Evolutionary conservation across 495 filamentous ascomycete genomes (phyloP), one percentile per base, ranked within the genome.

Genomic region (Neurospora cerealis): DNA sequence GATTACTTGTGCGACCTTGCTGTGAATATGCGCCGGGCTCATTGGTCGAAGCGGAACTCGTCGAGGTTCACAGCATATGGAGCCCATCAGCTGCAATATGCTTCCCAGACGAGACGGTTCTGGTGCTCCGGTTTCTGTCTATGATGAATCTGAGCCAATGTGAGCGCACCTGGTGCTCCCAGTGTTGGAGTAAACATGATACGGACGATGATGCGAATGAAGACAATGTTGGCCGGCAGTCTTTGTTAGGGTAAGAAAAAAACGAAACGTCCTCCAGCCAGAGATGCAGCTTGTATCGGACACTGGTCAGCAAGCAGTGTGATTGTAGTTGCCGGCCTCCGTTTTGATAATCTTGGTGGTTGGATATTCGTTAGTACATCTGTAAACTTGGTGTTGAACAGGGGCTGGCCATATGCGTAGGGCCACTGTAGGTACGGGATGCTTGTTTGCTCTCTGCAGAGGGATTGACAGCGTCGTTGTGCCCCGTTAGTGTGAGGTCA

Each of bases 61-160:
- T 75, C 71, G 54, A 77, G 75, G 73, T 73, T 75, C 79, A 81
- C 79, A 71, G 62, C 79, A 79, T 73, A 72, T 71, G 42, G 75
- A 74, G 71, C 73, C 38, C 73, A 72, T 72, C 71, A 71, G 73
- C 72, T 78, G 75, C 69, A 75, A 62, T 74, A 77, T 74, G 70
- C 54, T 72, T 72, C 54, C 54, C 39, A 69, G 70, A 36, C 75
- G 73, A 72, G 71, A 44, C 48, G 73, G 78, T 74, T 69, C 72
- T 41, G n/a, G 69, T 74, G 41, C 70, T 60, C 32, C 69, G 71
- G 70, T 71, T 66, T 71, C 60, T 44, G 69, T 54, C 46, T 54
- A 54, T 54, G 46, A 24, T 54, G 21, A 54, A 54, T 54, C 46
- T 54, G 46, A 54, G 46, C 46, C 46, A 54, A 24, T 54, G 46